Conservation (phyloP, 495 filamentous ascomycete genomes). For the Podospora anserina region DNA sequence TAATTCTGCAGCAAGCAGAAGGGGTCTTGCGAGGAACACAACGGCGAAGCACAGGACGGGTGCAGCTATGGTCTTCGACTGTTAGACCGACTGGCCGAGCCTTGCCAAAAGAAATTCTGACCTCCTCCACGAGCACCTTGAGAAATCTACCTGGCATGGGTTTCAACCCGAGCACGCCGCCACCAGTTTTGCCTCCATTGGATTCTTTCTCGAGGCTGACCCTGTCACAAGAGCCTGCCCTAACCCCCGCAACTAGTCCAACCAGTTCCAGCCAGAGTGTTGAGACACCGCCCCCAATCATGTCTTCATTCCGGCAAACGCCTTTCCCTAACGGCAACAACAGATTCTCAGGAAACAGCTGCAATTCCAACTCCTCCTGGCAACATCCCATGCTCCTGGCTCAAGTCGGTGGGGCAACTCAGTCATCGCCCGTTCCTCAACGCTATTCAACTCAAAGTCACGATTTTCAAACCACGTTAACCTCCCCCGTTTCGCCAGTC, state of each 20-base stretch:
- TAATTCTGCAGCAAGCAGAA: conserved; percentile 5
- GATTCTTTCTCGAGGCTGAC: conserved; percentile 8
- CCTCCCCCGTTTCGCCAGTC: background rate
- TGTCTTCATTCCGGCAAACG: background rate
- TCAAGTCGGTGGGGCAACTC: background rate
- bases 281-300: background rate
- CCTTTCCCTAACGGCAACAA: background rate
- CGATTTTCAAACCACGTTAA: background rate
- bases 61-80: conserved; percentile 18
- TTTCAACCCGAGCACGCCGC: background rate
- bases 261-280: background rate
- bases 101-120: conserved; percentile 10
- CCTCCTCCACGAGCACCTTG: background rate
- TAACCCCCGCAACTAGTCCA: conserved; percentile 3
- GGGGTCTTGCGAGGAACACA: background rate
- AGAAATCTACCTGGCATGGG: background rate
- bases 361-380: background rate
- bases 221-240: background rate
- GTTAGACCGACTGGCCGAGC: background rate
- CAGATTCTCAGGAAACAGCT: background rate
- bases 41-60: background rate
- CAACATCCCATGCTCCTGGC: background rate
- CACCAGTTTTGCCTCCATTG: background rate
- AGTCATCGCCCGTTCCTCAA: background rate
- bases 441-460: background rate